Conservation (phyloP, 352 stramenopile species). For the Globisporangium ultimum region DNA sequence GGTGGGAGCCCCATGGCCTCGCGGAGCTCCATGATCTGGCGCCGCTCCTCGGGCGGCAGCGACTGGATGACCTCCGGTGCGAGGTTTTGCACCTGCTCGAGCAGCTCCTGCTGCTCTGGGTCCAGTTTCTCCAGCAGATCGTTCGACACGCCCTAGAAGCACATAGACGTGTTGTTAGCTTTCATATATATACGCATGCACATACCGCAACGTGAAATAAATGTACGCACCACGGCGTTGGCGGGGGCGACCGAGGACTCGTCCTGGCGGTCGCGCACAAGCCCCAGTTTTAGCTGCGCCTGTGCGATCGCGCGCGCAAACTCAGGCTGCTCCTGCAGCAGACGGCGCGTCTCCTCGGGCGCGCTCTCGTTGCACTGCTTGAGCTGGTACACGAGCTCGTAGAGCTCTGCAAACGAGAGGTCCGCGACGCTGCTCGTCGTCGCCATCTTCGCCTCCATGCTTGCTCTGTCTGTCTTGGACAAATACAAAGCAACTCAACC, state of each 20-base stretch:
- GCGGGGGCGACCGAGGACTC: constrained; percentile 25
- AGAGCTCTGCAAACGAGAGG: constrained; percentile 49
- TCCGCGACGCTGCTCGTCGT: constrained; percentile 35
- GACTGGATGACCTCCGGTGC: constrained; percentile 79
- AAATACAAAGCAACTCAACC: not conserved
- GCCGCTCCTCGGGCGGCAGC: constrained; percentile 60
- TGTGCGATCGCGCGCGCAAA: constrained; percentile 68
- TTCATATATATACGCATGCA: not conserved
- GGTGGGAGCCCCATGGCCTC: constrained; percentile 75
- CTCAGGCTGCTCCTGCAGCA: constrained; percentile 76
- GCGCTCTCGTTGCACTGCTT: constrained; percentile 81
- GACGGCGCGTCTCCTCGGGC: constrained; percentile 54
- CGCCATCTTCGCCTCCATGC: constrained; percentile 27
- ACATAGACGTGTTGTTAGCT: not conserved
- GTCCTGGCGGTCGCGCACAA: constrained; percentile 50
- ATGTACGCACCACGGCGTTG: constrained; percentile 41
- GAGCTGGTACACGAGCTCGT: constrained; percentile 76
- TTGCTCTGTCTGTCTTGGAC: constrained; percentile 1
- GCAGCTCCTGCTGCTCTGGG: constrained; percentile 70
- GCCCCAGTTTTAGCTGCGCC: constrained; percentile 67
- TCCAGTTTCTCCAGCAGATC: constrained; percentile 70
- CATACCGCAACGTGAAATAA: not conserved
- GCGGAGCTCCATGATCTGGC: constrained; percentile 82
- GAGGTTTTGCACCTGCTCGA: constrained; percentile 80
- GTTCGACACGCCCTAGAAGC: constrained; percentile 49